Conservation (phyloP, 805 yeast genomes). For the Metschnikowia kunwiensis region DNA sequence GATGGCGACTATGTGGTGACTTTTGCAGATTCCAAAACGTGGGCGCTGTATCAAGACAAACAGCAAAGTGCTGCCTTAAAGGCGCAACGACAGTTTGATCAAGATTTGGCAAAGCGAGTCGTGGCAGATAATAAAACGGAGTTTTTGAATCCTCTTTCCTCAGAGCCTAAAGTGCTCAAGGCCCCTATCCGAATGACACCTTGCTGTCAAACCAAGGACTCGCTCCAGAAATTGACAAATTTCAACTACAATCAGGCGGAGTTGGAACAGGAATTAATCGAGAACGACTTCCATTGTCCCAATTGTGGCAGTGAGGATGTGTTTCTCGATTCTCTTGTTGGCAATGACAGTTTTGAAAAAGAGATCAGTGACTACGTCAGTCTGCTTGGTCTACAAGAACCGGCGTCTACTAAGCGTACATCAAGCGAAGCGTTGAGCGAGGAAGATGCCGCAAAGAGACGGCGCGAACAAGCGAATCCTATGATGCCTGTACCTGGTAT, state of each 20-base stretch:
- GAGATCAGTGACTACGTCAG: conserved; percentile 52
- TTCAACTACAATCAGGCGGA: conserved; percentile 36
- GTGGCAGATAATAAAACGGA: conserved; percentile 35
- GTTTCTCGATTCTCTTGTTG: conserved; percentile 65
- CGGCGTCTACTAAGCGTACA: conserved; percentile 18
- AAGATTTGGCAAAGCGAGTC: conserved; percentile 29
- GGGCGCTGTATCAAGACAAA: conserved; percentile 82
- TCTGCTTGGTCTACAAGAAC: conserved; percentile 37
- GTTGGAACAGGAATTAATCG: conserved; percentile 53
- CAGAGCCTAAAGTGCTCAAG: conserved; percentile 47
- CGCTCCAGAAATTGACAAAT: conserved; percentile 53
- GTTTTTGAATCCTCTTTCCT: conserved; percentile 61
- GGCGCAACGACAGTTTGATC: conserved; percentile 52
- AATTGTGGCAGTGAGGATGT: conserved; percentile 74
- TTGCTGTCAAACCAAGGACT: conserved; percentile 61
- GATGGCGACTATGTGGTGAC: conserved; percentile 95
- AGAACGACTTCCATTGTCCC: conserved; percentile 88
- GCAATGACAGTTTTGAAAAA: conserved; percentile 57
- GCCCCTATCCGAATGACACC: conserved; percentile 76
- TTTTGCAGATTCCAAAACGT: conserved; percentile 88
- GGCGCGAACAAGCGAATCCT: conserved; percentile 21
- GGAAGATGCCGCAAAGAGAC: conserved; percentile 24
- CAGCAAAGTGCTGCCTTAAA: conserved; percentile 48
- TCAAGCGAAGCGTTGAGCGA: conserved; percentile 15
- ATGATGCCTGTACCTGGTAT: conserved; percentile 10